phyloP scores from a whole-genome alignment of 2,329 filamentous ascomycete genomes.

The Hypoxylon sp. region DNA sequence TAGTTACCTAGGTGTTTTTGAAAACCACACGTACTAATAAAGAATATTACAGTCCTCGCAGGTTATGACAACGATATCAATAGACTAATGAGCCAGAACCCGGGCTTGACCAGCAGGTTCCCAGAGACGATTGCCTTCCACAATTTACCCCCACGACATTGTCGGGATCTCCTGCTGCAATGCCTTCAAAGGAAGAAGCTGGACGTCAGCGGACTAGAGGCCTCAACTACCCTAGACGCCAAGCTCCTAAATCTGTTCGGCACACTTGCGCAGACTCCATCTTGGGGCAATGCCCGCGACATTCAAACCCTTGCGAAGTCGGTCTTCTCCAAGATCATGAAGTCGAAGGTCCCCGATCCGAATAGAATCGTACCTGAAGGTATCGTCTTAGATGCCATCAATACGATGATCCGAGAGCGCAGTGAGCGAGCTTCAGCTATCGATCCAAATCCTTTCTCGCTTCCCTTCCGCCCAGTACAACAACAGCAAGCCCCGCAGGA shows the following conservation, averaged over 20 bases:
- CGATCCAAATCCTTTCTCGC: neutral
- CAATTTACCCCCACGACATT: slow-evolving; percentile 56
- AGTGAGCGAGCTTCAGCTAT: slow-evolving; percentile 14
- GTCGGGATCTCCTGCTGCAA: slow-evolving; percentile 57
- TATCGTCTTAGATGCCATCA: slow-evolving; percentile 28
- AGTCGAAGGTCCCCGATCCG: slow-evolving; percentile 34
- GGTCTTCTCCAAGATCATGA: slow-evolving; percentile 61
- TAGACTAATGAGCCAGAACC: slow-evolving; percentile 68
- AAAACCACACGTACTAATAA: slow-evolving; percentile 8
- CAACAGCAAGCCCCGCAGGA: slow-evolving; percentile 6
- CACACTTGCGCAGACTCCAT: slow-evolving; percentile 59
- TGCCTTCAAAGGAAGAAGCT: slow-evolving; percentile 44
- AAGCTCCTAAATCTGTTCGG: slow-evolving; percentile 33
- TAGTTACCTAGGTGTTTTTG: neutral
- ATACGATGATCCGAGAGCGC: slow-evolving; percentile 34
- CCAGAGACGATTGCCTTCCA: slow-evolving; percentile 70
- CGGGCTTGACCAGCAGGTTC: slow-evolving; percentile 73
- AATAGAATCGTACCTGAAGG: slow-evolving; percentile 23
- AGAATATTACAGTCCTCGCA: slow-evolving; percentile 63
- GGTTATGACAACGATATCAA: slow-evolving; percentile 77
- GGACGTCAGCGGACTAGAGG: slow-evolving; percentile 45
- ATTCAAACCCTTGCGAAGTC: slow-evolving; percentile 65
- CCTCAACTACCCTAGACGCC: slow-evolving; percentile 32
- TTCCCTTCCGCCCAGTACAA: slow-evolving; percentile 1
- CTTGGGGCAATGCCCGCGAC: slow-evolving; percentile 75